Percentiles rank a stretch among this genome's conserved stretches.
Conservation (phyloP, 148 eudicot genomes). For the Chenopodium formosanum region DNA sequence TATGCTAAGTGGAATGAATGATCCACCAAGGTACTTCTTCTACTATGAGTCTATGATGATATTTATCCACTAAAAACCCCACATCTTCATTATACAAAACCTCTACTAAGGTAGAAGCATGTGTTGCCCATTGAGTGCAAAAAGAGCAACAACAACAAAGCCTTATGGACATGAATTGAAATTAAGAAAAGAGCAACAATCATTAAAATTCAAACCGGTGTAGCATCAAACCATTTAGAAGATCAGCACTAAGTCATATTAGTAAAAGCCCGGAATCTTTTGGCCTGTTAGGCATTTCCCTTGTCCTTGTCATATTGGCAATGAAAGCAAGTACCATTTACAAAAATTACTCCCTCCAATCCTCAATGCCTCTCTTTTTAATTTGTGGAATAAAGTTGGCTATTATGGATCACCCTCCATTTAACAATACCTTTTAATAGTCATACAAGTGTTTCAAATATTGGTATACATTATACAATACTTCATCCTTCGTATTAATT, state of each 20-base stretch:
- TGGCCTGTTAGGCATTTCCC: background rate
- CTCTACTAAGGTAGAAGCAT: background rate
- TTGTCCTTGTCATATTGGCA: background rate
- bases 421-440: background rate
- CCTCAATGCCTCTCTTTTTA: background rate
- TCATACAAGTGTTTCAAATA: background rate
- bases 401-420: background rate
- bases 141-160: too few relatives aligned
- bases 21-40: background rate
- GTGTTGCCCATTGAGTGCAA: background rate
- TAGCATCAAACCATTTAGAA: background rate
- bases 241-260: background rate
- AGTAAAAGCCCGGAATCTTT: background rate
- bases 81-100: background rate
- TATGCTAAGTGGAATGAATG: background rate
- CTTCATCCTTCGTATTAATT: too few relatives aligned
- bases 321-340: background rate
- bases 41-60: background rate
- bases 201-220: background rate
- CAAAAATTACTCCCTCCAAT: background rate
- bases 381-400: background rate
- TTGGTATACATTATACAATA: background rate
- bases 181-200: too few relatives aligned
- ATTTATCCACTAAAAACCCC: background rate
- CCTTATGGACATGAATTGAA: too few relatives aligned